Base-by-base conservation (phyloP, 2,329 filamentous ascomycete species). In the Botrytis cinerea region DNA sequence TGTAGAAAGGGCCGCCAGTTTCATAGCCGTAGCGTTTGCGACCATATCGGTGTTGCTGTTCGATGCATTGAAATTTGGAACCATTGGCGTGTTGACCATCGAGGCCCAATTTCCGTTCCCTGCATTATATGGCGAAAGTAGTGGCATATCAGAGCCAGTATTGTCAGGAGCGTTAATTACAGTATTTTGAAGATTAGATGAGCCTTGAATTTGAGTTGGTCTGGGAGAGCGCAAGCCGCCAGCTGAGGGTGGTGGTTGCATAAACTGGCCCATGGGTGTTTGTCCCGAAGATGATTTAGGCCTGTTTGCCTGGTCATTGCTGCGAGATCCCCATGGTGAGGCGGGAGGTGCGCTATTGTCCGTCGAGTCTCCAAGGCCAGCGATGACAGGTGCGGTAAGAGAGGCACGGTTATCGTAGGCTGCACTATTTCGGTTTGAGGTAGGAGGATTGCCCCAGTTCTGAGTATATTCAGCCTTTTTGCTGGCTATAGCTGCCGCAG, bases 21-120 rank as follows among this genome's bases (percentile, higher is more conserved):
- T 99, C 96, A 99, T 99, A 35, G 96, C 96, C 25, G 96, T 98
- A 40, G 96, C 96, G 81, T 98, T 99, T 74, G 96, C 96, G 73
- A 99, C 92, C 95, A 98, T 98, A 80, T 99, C 96, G 25, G 82
- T 83, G 25, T 86, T 84, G 72, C 80, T 83, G 78, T 86, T 86
- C 75, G 87, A 84, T 45, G 83, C 82, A 76, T 88, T 91, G 83
- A 98, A 99, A 77, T 91, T 95, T 59, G 93, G 85, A 8, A 95
- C 93, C 92, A 98, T 97, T 2, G 96, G 96, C 2, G 96, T 99
- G 84, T 97, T 98, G 76, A 97, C 91, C 93, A 98, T 97, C 14
- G 96, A 98, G 38, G 96, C 96, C 96, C 96, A 99, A 85, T 96
- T 98, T 73, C 93, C 94, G 81, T 94, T 94, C 70, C 91, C 88